Conservation (phyloP, 768 basidiomycete genomes). For the Exidia glandulosa region DNA sequence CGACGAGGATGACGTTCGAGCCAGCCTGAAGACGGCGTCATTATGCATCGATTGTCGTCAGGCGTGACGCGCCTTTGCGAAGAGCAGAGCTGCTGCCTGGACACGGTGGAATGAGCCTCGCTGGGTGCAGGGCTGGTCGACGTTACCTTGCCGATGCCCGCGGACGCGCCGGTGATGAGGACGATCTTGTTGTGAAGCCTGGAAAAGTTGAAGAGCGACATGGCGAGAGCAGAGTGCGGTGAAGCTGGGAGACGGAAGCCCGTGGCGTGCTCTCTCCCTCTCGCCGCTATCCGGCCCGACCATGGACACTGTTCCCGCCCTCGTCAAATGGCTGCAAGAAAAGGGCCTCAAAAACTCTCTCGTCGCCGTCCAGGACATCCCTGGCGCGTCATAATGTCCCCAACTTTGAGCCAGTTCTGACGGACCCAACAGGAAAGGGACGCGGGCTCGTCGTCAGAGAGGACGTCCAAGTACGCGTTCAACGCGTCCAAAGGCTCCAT, state of each 20-base stretch:
- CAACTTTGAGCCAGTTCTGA: constrained; percentile 1
- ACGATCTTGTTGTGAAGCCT: constrained; percentile 74
- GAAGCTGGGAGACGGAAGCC: not conserved
- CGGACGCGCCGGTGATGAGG: constrained; percentile 80
- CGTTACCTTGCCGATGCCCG: constrained; percentile 79
- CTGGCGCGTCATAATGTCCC: constrained; percentile 21
- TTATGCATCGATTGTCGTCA: not conserved
- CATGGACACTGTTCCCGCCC: constrained; percentile 2
- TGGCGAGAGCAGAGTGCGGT: constrained; percentile 14
- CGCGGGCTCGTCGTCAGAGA: constrained; percentile 53
- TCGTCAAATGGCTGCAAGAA: constrained; percentile 41
- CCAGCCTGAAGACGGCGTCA: constrained; percentile 44
- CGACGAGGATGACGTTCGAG: constrained; percentile 76
- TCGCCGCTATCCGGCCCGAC: not conserved
- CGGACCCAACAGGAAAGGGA: constrained; percentile 39
- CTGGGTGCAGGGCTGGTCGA: no score
- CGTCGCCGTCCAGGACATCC: constrained; percentile 40
- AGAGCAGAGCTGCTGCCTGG: constrained; percentile 79
- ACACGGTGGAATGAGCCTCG: not conserved
- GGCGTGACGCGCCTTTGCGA: constrained; percentile 57
- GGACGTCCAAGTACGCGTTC: constrained; percentile 35
- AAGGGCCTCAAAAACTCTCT: constrained; percentile 39
- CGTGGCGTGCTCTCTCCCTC: not conserved
- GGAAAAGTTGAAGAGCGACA: constrained; percentile 75
- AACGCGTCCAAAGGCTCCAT: constrained; percentile 13